These are phyloP conservation scores for Solanum sejunctum DNA, from an alignment of 257 asterid genomes.

Conservation along the genomic window DNA sequence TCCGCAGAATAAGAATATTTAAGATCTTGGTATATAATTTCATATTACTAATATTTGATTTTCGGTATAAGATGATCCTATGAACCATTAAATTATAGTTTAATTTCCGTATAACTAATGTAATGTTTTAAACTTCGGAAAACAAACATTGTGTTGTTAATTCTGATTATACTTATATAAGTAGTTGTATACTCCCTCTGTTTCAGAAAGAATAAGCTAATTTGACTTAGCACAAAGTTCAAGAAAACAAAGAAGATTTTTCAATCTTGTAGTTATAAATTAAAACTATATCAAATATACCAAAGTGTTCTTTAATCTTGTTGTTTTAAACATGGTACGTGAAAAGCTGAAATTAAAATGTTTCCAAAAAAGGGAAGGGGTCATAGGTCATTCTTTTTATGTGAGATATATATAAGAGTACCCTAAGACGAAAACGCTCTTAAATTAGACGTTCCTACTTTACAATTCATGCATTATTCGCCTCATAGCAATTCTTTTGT, in stretches of 20 bases:
- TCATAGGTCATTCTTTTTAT: neutral
- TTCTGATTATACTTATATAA: neutral
- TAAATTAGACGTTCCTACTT: neutral
- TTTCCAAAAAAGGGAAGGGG: too few relatives aligned
- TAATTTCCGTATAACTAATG: neutral
- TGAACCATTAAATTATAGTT: neutral
- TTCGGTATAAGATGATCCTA: neutral
- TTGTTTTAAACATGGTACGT: too few relatives aligned
- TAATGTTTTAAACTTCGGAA: too few relatives aligned
- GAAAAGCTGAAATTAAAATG: too few relatives aligned
- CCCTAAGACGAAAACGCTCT: neutral
- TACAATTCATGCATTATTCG: neutral
- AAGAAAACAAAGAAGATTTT: too few relatives aligned
- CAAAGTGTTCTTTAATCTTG: too few relatives aligned
- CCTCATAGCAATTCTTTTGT: neutral
- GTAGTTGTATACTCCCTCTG: neutral
- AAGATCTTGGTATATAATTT: neutral
- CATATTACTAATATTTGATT: neutral
- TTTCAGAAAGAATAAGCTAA: too few relatives aligned
- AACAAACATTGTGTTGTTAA: too few relatives aligned
- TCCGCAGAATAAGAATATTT: neutral
- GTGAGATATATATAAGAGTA: neutral
- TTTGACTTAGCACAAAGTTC: too few relatives aligned
- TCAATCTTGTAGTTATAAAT: too few relatives aligned
- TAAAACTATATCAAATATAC: too few relatives aligned